These are phyloP conservation scores for Fusarium graminum DNA, from an alignment of 2,329 filamentous ascomycete species.

Conservation along the genomic window DNA sequence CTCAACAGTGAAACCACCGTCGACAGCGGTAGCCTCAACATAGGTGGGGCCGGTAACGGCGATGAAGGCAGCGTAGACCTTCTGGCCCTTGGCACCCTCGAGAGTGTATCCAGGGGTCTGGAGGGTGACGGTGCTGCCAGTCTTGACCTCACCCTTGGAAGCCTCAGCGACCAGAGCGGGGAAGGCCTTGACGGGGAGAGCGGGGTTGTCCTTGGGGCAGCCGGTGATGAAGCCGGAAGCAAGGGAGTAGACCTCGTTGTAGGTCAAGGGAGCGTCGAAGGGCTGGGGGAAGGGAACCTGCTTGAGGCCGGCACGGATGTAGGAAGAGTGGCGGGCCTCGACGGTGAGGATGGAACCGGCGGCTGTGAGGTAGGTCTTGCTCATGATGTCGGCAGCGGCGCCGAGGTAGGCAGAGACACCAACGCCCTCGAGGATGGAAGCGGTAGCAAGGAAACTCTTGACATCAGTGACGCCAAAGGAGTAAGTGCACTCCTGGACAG, in stretches of 20 bases:
- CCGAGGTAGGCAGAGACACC: conserved; percentile 75
- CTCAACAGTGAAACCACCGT: conserved; percentile 43
- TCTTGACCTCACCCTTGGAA: conserved; percentile 43
- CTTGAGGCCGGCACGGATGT: conserved; percentile 65
- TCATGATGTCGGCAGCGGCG: conserved; percentile 70
- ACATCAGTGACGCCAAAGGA: conserved; percentile 70
- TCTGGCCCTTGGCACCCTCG: conserved; percentile 40
- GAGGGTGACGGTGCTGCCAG: conserved; percentile 47
- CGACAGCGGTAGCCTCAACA: conserved; percentile 37
- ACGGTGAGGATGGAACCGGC: conserved; percentile 74
- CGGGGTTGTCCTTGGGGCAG: conserved; percentile 67
- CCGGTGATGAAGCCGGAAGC: conserved; percentile 70
- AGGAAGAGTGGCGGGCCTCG: conserved; percentile 73
- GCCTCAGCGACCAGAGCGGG: conserved; percentile 58
- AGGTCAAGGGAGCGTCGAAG: conserved; percentile 70
- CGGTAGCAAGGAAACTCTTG: conserved; percentile 71
- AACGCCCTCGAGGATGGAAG: conserved; percentile 73
- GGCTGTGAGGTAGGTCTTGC: conserved; percentile 68
- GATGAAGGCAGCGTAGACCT: conserved; percentile 54
- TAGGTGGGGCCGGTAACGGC: conserved; percentile 47
- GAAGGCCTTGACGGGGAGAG: conserved; percentile 72
- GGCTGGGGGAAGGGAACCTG: conserved; percentile 68
- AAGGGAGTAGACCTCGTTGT: conserved; percentile 73
- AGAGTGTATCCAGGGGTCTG: conserved; percentile 47
- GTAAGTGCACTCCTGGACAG: conserved; percentile 69